A percentile compares a stretch with the other conserved stretches of the same genome.
Conservation (phyloP, 1,284 basidiomycete genomes). For the Rhodotorula sp. region DNA sequence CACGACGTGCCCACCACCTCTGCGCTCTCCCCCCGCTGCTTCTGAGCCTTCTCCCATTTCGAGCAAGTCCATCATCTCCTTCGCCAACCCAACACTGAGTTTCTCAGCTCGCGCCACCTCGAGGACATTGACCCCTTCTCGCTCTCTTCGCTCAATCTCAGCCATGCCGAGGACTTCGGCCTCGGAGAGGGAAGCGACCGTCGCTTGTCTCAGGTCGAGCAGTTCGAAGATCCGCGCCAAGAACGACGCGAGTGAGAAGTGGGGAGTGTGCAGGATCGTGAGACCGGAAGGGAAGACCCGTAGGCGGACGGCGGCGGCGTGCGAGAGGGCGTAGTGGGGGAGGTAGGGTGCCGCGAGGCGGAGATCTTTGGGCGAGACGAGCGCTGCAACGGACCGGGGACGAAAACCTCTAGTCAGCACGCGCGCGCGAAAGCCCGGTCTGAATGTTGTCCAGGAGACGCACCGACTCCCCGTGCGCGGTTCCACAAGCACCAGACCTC, state of each 20-base stretch:
- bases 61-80: slow-evolving; percentile 70
- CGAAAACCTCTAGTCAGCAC: no score
- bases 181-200: slow-evolving; percentile 1
- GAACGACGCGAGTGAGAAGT: slow-evolving; percentile 66
- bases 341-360: slow-evolving; percentile 69
- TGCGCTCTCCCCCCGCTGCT: background rate
- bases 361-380: slow-evolving; percentile 83
- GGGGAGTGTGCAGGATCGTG: slow-evolving; percentile 77
- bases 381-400: slow-evolving; percentile 60
- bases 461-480: slow-evolving; percentile 85
- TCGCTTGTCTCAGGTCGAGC: slow-evolving; percentile 54
- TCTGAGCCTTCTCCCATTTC: slow-evolving; percentile 53
- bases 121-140: slow-evolving; percentile 15
- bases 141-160: slow-evolving; percentile 53
- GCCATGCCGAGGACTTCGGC: slow-evolving; percentile 45
- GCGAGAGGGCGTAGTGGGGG: slow-evolving; percentile 51
- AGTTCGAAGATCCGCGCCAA: slow-evolving; percentile 57
- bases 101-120: slow-evolving; percentile 14
- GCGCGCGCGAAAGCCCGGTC: no score
- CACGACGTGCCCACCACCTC: slow-evolving; percentile 58
- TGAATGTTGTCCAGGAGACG: no score
- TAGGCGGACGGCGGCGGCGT: slow-evolving; percentile 61
- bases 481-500: slow-evolving; percentile 99
- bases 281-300: slow-evolving; percentile 68
- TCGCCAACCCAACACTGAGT: slow-evolving; percentile 66